phyloP scores from a whole-genome alignment of 495 filamentous ascomycete species.

The Aspergillus cavernicola region DNA sequence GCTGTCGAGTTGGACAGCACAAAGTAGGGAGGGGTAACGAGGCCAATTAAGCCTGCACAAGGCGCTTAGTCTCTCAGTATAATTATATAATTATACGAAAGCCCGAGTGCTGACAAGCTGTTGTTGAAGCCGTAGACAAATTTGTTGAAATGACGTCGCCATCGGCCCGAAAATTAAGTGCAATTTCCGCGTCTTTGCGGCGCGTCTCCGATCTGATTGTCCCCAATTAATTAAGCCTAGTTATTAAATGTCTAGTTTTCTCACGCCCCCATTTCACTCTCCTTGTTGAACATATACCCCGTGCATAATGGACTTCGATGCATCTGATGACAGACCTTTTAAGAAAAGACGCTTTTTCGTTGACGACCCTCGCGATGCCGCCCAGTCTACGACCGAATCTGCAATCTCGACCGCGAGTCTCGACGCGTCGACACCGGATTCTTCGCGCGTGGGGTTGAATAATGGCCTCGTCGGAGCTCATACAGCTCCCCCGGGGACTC shows the following conservation, averaged over 20 bases:
- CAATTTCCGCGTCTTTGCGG: slow-evolving; percentile 24
- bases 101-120: no score
- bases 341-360: slow-evolving; percentile 84
- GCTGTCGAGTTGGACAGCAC: no score
- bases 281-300: neutral
- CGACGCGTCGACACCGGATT: slow-evolving; percentile 25
- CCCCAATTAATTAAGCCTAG: no score
- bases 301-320: slow-evolving; percentile 50
- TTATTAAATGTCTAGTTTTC: neutral
- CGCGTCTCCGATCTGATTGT: slow-evolving; percentile 36
- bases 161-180: slow-evolving; percentile 25
- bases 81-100: no score
- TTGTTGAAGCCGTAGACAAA: no score
- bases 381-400: slow-evolving; percentile 1
- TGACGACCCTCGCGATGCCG: slow-evolving; percentile 40
- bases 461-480: neutral
- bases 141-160: slow-evolving; percentile 29
- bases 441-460: slow-evolving; percentile 1
- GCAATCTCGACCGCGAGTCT: neutral
- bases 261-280: neutral
- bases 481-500: neutral
- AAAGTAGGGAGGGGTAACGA: no score
- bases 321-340: slow-evolving; percentile 57
- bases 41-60: no score
- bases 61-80: no score